Percentiles rank a stretch among this genome's conserved stretches.
Evolutionary conservation across 768 basidiomycete genomes (phyloP).

Genomic region (Cubamyces sp.): DNA sequence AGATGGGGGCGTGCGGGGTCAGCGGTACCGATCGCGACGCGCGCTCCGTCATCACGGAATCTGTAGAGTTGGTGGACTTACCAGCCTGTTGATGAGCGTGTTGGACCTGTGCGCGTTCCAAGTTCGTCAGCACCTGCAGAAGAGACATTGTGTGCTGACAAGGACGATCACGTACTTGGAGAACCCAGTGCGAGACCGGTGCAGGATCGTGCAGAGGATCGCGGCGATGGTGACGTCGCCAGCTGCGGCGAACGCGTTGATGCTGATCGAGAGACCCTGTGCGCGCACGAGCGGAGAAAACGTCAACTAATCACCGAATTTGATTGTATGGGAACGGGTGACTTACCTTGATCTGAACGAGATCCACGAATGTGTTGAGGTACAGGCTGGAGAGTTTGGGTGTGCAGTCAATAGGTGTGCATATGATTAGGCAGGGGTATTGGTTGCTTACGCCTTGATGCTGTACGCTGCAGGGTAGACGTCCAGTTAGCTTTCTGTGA

Average conservation of each 20-base stretch:
- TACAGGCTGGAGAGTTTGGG: neutral
- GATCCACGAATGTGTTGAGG: slow-evolving; percentile 10
- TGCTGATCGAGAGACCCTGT: slow-evolving; percentile 59
- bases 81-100: slow-evolving; percentile 46
- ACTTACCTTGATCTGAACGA: slow-evolving; percentile 16
- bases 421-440: neutral
- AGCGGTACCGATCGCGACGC: slow-evolving; percentile 19
- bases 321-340: too few species aligned
- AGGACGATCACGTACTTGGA: slow-evolving; percentile 31
- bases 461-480: slow-evolving; percentile 13
- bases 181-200: slow-evolving; percentile 56
- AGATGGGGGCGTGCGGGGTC: neutral
- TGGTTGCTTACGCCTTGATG: slow-evolving; percentile 18
- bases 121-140: neutral
- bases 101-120: slow-evolving; percentile 39
- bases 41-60: slow-evolving; percentile 13
- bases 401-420: neutral
- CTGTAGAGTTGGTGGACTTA: slow-evolving; percentile 5
- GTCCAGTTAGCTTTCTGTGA: slow-evolving; percentile 42
- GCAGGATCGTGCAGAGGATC: slow-evolving; percentile 52
- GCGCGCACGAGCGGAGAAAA: neutral
- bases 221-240: slow-evolving; percentile 55
- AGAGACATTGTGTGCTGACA: neutral
- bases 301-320: neutral
- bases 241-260: slow-evolving; percentile 55